Percentiles rank a stretch among this genome's conserved stretches.
Conservation (phyloP, 75 land plant genomes). For the Cryptomeria japonica region DNA sequence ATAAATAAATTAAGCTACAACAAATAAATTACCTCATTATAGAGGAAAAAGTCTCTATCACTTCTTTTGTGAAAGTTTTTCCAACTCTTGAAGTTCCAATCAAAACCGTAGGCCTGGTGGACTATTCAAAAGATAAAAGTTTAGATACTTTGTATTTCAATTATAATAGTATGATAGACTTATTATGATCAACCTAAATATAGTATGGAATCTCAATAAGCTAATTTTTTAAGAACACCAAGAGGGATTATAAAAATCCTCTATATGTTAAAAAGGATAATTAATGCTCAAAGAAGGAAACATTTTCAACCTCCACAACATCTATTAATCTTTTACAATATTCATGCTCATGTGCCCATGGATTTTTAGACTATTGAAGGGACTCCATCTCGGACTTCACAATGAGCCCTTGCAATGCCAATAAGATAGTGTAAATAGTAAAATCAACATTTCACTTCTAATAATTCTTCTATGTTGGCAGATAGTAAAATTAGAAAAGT, state of each 20-base stretch:
- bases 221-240: background rate
- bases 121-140: constrained; percentile 34
- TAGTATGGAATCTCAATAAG: background rate
- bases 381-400: constrained; percentile 76
- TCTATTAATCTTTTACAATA: constrained; percentile 55
- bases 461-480: background rate
- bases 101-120: constrained; percentile 86
- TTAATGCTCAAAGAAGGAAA: background rate
- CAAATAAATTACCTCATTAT: constrained; percentile 63
- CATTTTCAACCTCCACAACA: constrained; percentile 65
- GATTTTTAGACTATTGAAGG: constrained; percentile 78
- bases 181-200: background rate
- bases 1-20: background rate
- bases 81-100: constrained; percentile 90
- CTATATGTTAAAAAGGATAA: background rate
- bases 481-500: background rate
- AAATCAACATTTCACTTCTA: background rate
- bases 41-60: constrained; percentile 82
- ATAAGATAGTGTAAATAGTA: background rate
- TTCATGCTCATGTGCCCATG: constrained; percentile 88
- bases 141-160: background rate
- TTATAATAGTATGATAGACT: background rate
- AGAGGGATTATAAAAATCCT: background rate
- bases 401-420: constrained; percentile 61
- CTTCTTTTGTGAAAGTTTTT: constrained; percentile 84